Evolutionary conservation across 495 filamentous ascomycete species (phyloP).

Genomic region (Aspergillus sparsus): DNA sequence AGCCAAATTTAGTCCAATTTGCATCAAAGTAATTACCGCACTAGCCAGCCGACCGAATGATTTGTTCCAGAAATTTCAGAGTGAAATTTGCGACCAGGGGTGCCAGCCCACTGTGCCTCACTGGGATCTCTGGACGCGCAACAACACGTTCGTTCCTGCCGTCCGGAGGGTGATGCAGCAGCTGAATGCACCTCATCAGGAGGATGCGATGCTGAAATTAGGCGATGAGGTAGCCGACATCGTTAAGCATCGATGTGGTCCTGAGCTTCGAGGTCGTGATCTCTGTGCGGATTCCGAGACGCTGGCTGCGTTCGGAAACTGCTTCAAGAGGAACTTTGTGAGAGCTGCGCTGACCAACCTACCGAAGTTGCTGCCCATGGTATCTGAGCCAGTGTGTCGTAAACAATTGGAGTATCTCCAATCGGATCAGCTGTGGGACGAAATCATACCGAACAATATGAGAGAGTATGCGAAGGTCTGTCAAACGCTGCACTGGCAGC

Average conservation of each 20-base stretch:
- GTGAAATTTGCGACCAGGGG: conserved; percentile 44
- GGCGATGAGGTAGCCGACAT: conserved; percentile 45
- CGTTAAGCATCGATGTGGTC: conserved; percentile 41
- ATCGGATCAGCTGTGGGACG: conserved; percentile 41
- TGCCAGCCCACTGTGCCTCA: conserved; percentile 46
- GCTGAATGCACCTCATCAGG: conserved; percentile 38
- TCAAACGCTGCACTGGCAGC: conserved; percentile 28
- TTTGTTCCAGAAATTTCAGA: conserved; percentile 43
- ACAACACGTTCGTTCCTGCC: conserved; percentile 45
- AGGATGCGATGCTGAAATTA: conserved; percentile 39
- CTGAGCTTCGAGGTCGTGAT: conserved; percentile 37
- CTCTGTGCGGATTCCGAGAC: conserved; percentile 42
- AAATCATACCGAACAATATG: conserved; percentile 47
- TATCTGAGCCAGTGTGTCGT: conserved; percentile 40
- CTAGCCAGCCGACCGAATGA: conserved; percentile 39
- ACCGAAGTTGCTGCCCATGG: conserved; percentile 41
- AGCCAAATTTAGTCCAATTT: conserved; percentile 36
- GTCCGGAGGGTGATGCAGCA: conserved; percentile 41
- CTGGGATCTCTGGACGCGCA: conserved; percentile 51
- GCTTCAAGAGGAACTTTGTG: conserved; percentile 46
- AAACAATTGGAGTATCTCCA: conserved; percentile 39
- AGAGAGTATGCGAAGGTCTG: conserved; percentile 45
- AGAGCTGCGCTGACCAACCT: conserved; percentile 38
- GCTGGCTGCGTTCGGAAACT: conserved; percentile 44
- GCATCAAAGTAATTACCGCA: conserved; percentile 42